A percentile compares a stretch with the other conserved stretches of the same genome.
Evolutionary conservation across 345 rosid species (phyloP).

Genomic region (Laguncularia racemosa): DNA sequence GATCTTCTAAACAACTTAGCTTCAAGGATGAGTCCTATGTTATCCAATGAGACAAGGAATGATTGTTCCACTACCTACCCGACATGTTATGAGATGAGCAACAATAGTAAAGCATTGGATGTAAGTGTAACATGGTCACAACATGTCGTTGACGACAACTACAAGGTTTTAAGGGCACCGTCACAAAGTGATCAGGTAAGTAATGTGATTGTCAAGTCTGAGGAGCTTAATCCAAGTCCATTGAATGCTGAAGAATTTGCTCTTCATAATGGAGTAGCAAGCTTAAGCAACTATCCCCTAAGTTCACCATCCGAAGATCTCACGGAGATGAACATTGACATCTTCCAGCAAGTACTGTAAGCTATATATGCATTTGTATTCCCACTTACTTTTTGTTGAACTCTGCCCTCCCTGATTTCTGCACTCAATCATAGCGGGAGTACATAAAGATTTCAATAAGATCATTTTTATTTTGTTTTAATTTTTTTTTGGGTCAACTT

Average conservation of each 20-base stretch:
- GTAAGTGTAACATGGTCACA: slow-evolving; percentile 24
- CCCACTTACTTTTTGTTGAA: too few relatives aligned
- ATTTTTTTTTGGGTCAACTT: too few relatives aligned
- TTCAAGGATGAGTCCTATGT: slow-evolving; percentile 30
- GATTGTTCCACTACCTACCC: slow-evolving; percentile 22
- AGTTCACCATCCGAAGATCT: slow-evolving; percentile 48
- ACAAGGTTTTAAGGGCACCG: too few relatives aligned
- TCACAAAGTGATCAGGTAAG: slow-evolving; percentile 15
- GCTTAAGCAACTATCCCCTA: slow-evolving; percentile 36
- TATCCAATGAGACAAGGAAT: slow-evolving; percentile 23
- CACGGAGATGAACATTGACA: slow-evolving; percentile 33
- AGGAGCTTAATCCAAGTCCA: slow-evolving; percentile 25
- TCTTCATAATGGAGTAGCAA: slow-evolving; percentile 22
- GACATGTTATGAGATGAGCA: slow-evolving; percentile 24
- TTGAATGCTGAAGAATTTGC: slow-evolving; percentile 32
- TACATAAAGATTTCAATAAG: not conserved
- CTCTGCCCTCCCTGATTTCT: not conserved
- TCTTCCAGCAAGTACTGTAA: slow-evolving; percentile 35
- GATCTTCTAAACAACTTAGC: slow-evolving; percentile 35
- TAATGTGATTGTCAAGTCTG: slow-evolving; percentile 22
- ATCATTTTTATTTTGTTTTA: not conserved
- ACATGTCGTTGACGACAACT: slow-evolving; percentile 12
- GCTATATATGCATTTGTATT: slow-evolving; percentile 2
- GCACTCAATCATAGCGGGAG: not conserved
- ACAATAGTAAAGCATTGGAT: not conserved